Evolutionary conservation across 768 basidiomycete genomes (phyloP).

Genomic region (Calocybe cyanea): DNA sequence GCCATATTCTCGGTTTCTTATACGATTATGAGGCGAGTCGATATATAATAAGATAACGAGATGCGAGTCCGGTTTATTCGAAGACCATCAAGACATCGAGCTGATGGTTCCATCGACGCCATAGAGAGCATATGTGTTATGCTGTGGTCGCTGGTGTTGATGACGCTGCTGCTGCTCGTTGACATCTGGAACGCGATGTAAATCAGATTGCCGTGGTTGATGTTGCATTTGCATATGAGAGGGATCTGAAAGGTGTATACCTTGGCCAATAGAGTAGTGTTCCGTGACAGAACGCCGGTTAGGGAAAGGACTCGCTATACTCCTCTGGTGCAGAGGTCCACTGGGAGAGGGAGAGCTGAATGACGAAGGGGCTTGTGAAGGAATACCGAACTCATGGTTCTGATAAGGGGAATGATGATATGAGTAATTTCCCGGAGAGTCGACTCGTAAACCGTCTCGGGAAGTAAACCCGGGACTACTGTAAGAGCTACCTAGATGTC

Average conservation of each 20-base stretch:
- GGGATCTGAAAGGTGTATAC: slow-evolving; percentile 47
- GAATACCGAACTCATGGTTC: slow-evolving; percentile 35
- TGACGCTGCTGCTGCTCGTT: slow-evolving; percentile 25
- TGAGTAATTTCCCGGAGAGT: slow-evolving; percentile 41
- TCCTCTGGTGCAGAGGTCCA: slow-evolving; percentile 34
- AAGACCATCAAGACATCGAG: slow-evolving; percentile 37
- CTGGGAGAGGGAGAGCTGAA: slow-evolving; percentile 28
- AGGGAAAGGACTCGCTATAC: slow-evolving; percentile 44
- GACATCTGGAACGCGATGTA: slow-evolving; percentile 34
- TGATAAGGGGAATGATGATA: slow-evolving; percentile 51
- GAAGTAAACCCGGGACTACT: slow-evolving; percentile 41
- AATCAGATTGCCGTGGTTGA: slow-evolving; percentile 40
- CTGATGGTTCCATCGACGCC: slow-evolving; percentile 45
- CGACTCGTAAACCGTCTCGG: slow-evolving; percentile 42
- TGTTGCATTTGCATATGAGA: slow-evolving; percentile 37
- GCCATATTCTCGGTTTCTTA: slow-evolving; percentile 13
- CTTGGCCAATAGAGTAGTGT: slow-evolving; percentile 44
- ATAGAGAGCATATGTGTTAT: slow-evolving; percentile 31
- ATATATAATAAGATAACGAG: background rate
- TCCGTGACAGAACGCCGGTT: slow-evolving; percentile 59
- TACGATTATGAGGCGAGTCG: slow-evolving; percentile 17
- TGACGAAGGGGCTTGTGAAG: slow-evolving; percentile 39
- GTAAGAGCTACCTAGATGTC: slow-evolving; percentile 44
- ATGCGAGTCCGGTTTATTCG: slow-evolving; percentile 2
- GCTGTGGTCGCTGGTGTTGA: slow-evolving; percentile 14